phyloP scores from a whole-genome alignment of 2,329 filamentous ascomycete species.

The Epicoccum nigrum region DNA sequence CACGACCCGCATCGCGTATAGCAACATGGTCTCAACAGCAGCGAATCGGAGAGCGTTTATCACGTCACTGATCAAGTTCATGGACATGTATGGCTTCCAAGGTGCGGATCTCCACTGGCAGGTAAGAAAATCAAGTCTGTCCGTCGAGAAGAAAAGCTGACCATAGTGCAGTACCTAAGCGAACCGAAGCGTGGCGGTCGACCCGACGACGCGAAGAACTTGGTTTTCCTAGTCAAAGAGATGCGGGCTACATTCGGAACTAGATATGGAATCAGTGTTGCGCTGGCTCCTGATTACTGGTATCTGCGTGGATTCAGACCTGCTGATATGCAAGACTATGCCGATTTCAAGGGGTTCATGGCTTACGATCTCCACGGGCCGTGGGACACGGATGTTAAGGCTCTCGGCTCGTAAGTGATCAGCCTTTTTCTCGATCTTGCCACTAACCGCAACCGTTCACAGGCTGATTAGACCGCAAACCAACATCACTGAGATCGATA shows the following conservation, averaged over 20 bases:
- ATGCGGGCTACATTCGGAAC: background rate
- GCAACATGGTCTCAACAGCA: background rate
- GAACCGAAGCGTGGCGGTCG: constrained; percentile 16
- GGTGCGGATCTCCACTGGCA: constrained; percentile 53
- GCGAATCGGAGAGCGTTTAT: background rate
- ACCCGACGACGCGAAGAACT: background rate
- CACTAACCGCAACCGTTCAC: too few species aligned
- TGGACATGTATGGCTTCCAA: constrained; percentile 51
- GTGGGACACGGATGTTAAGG: background rate
- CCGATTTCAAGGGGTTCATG: background rate
- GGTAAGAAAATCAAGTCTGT: too few species aligned
- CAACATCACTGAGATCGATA: constrained; percentile 55
- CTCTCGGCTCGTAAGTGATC: too few species aligned
- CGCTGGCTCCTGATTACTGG: constrained; percentile 12
- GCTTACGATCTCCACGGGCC: background rate
- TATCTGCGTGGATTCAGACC: constrained; percentile 13
- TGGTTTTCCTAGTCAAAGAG: background rate
- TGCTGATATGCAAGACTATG: background rate
- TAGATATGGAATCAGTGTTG: background rate
- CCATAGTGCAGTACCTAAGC: background rate
- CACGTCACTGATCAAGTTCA: constrained; percentile 44
- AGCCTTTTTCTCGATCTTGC: too few species aligned
- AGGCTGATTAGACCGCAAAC: constrained; percentile 28
- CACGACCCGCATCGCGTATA: constrained; percentile 38
- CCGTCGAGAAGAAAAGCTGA: too few species aligned